Base-by-base conservation (phyloP, 805 yeast species). In the Hanseniaspora jakobsenii region DNA sequence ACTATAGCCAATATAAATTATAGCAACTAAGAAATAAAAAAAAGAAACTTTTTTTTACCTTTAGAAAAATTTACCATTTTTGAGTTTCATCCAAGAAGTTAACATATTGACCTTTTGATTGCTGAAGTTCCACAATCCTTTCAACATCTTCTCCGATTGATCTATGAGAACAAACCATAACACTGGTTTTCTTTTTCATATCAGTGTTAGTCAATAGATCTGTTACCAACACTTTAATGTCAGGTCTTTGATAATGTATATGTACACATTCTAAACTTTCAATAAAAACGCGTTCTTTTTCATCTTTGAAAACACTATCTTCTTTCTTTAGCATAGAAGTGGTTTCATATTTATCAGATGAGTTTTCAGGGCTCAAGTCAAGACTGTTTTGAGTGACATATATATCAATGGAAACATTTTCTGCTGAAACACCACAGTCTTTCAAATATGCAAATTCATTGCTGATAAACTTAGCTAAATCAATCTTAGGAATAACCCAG, bases 31-130 rank as follows among this genome's bases (percentile, higher is more conserved):
- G n/a, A n/a, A n/a, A n/a, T n/a, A n/a, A n/a, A n/a, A n/a, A n/a
- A n/a, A n/a, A n/a, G n/a, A n/a, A n/a, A n/a, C n/a, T n/a, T n/a
- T n/a, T n/a, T n/a, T n/a, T n/a, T n/a, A n/a, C n/a, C n/a, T n/a
- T n/a, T n/a, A n/a, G n/a, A n/a, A n/a, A n/a, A n/a, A n/a, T 7
- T 53, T 43, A 68, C 83, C 81, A 76, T 13, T 67, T 68, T 58
- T 77, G 80, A 38, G 76, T 57, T 52, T 74, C 76, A 55, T 76
- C 81, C 50, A 62, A 66, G 49, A 70, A 64, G 43, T 75, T 81
- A n/a, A 77, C 64, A 9, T 57, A 47, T 24, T 46, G 38, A 8
- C 43, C 43, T 19, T 57, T 54, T 14, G 54, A 58, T 14, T 53
- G 52, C 47, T 63, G 58, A 19, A 63, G 54, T 12, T 60, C 60